phyloP scores from a whole-genome alignment of 1,284 basidiomycete genomes.

The Bondarzewia mesenterica region DNA sequence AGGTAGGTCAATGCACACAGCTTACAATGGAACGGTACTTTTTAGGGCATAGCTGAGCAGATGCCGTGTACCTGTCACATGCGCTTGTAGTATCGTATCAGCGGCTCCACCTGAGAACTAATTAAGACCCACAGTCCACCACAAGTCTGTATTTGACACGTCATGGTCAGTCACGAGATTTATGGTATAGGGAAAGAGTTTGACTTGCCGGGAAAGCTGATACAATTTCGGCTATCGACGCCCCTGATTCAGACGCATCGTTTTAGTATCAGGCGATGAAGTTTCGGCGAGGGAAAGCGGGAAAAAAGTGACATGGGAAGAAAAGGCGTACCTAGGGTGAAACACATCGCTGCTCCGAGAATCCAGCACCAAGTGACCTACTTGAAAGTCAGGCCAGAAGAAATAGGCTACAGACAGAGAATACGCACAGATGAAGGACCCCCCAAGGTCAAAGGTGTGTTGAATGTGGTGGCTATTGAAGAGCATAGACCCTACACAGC shows the following conservation, averaged over 20 bases:
- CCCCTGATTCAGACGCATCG: conserved; percentile 24
- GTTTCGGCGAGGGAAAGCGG: not conserved
- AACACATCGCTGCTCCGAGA: conserved; percentile 67
- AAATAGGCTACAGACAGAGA: not conserved
- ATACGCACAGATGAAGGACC: conserved; percentile 65
- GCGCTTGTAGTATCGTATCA: not conserved
- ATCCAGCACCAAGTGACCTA: conserved; percentile 80
- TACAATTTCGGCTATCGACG: conserved; percentile 73
- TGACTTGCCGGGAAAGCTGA: conserved; percentile 78
- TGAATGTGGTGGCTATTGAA: conserved; percentile 75
- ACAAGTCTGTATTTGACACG: too few relatives aligned
- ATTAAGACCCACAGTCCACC: conserved; percentile 59
- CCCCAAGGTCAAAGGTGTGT: conserved; percentile 68
- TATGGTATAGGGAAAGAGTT: too few relatives aligned
- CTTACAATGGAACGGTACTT: conserved; percentile 55
- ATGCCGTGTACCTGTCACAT: conserved; percentile 59
- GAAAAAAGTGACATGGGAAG: not conserved
- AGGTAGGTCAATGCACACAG: conserved; percentile 1
- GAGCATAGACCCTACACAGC: conserved; percentile 59
- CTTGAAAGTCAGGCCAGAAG: not conserved
- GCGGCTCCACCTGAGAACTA: not conserved
- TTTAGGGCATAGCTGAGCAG: conserved; percentile 64
- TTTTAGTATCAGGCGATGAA: not conserved
- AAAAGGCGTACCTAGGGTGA: conserved; percentile 45
- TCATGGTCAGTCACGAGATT: too few relatives aligned